Evolutionary conservation across 1,284 basidiomycete genomes (phyloP), one percentile per base, ranked within the genome.

Genomic region (Dichomitus squalens): DNA sequence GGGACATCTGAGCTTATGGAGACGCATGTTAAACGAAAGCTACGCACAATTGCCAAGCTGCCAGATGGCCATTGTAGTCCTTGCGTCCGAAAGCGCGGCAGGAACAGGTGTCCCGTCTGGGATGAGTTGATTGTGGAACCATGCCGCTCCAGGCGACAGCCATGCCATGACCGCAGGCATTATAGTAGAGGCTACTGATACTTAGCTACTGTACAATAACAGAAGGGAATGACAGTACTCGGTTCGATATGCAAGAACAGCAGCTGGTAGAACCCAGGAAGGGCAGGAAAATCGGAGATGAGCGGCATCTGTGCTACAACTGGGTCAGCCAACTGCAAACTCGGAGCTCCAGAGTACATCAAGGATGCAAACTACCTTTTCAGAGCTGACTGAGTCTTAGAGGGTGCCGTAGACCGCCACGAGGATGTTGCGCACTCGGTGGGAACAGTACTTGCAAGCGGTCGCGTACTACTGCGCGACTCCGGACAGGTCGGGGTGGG

Each of bases 231-330:
- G 53, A n/a, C 68, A 79, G 63, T 58, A 88, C 88, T 66, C 38
- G 88, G 89, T 69, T 92, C 89, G 14, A 90, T 68, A 68, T 90
- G 83, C 33, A 90, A 72, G 68, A 90, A 91, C 9, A 90, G 72
- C 7, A 83, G 66, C 53, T 81, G 79, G 71, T 92, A 92, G 64
- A 87, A 79, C 11, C 88, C 86, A 35, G 85, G 80, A 41, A 91
- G 75, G 7, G 86, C 87, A 49, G 79, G 79, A 63, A 89, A 90
- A 50, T 73, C 58, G 27, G 75, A 65, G 71, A 76, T 75, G 44
- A 60, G 46, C 9, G 59, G 49, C 54, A 55, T 67, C 18, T 20
- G 46, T 25, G 34, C 9, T 14, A 14, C 18, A 18, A 14, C 12
- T 21, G 2, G 16, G n/a, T 50, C 18, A 38, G 31, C 38, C n/a